Evolutionary conservation across 169 alveolate species (phyloP).

Genomic region (Plasmodium billcollinsi): DNA sequence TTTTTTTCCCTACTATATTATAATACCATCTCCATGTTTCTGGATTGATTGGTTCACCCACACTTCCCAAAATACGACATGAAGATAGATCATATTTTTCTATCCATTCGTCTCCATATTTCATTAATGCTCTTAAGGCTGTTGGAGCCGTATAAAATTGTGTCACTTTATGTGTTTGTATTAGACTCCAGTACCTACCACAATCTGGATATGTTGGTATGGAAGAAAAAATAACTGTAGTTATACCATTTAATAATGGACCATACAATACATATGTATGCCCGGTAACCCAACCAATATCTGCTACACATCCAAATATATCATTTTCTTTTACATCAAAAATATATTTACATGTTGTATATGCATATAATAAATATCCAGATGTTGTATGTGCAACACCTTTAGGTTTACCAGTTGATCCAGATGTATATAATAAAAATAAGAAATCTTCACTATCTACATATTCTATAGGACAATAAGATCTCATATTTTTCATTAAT

Average conservation of each 20-base stretch:
- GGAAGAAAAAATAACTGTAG: constrained; percentile 95
- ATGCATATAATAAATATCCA: constrained; percentile 94
- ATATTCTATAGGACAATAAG: constrained; percentile 93
- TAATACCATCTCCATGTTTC: constrained; percentile 97
- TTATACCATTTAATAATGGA: constrained; percentile 94
- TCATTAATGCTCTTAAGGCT: constrained; percentile 94
- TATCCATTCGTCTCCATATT: constrained; percentile 85
- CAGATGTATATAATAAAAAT: constrained; percentile 96
- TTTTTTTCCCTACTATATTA: constrained; percentile 83
- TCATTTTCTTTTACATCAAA: constrained; percentile 92
- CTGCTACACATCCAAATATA: constrained; percentile 95
- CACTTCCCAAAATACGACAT: constrained; percentile 88
- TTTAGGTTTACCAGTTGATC: constrained; percentile 98
- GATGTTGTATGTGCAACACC: constrained; percentile 96
- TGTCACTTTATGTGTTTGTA: constrained; percentile 92
- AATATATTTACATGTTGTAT: constrained; percentile 91
- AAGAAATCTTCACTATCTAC: constrained; percentile 96
- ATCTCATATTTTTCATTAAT: constrained; percentile 89
- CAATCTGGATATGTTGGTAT: constrained; percentile 96
- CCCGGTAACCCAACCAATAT: constrained; percentile 99
- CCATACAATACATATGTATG: constrained; percentile 97
- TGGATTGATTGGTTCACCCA: constrained; percentile 96
- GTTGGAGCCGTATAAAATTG: constrained; percentile 98
- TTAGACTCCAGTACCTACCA: constrained; percentile 89
- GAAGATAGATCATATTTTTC: constrained; percentile 83